Evolutionary conservation across 192 early-diverging fungal genomes (phyloP).

Genomic region (Gonapodya prolifera): DNA sequence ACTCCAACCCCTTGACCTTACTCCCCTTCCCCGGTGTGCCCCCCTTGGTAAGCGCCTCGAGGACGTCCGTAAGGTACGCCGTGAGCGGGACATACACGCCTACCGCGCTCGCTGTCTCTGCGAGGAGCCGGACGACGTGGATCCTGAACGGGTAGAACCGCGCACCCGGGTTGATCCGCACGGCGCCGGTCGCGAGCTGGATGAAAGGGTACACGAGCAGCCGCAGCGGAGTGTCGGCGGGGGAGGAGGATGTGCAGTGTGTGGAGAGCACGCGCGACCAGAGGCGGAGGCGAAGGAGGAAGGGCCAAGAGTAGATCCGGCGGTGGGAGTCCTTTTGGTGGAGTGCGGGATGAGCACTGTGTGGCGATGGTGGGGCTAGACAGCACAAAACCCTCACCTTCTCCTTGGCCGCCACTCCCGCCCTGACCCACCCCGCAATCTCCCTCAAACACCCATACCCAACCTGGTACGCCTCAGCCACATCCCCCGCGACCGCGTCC

Average conservation of each 20-base stretch:
- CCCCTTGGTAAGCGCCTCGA: conserved; percentile 29
- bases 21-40: conserved; percentile 32
- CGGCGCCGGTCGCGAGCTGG: conserved; percentile 20
- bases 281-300: conserved; percentile 5
- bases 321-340: neutral
- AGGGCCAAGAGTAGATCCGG: neutral
- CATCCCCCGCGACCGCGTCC: conserved; percentile 71
- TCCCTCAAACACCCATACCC: conserved; percentile 89
- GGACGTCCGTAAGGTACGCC: conserved; percentile 71
- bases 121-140: conserved; percentile 62
- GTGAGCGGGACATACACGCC: conserved; percentile 74
- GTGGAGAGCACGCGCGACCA: neutral
- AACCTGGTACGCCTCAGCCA: conserved; percentile 75
- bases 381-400: conserved; percentile 33
- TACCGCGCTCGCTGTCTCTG: conserved; percentile 56
- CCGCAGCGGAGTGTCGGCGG: neutral
- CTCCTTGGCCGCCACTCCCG: conserved; percentile 69
- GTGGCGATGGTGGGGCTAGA: conserved; percentile 5
- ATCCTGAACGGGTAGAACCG: conserved; percentile 90
- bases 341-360: neutral
- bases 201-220: neutral
- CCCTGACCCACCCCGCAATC: conserved; percentile 82
- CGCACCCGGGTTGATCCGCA: conserved; percentile 70
- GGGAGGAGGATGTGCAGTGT: conserved; percentile 10
- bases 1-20: conserved; percentile 76